These are phyloP conservation scores for Apiospora hydei DNA, from an alignment of 2,329 filamentous ascomycete species.

Conservation along the genomic window DNA sequence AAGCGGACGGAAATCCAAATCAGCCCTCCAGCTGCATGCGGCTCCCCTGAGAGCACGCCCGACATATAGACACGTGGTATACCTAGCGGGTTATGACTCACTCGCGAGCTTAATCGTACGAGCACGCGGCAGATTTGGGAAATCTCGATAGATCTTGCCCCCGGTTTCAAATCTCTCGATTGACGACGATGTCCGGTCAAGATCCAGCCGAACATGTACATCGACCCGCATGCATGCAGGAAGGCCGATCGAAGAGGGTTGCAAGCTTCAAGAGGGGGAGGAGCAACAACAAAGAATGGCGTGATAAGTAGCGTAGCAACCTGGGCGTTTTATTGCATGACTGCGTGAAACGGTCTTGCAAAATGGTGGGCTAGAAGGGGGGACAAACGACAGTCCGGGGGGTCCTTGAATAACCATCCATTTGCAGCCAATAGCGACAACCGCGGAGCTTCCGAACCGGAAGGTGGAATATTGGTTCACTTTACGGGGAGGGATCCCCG, in stretches of 20 bases:
- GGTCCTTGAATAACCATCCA: background rate
- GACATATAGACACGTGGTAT: background rate
- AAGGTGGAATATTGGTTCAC: background rate
- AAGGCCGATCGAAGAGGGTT: background rate
- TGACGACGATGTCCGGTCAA: background rate
- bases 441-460: background rate
- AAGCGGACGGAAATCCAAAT: background rate
- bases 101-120: background rate
- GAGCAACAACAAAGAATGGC: background rate
- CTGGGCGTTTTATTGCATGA: background rate
- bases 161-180: constrained; percentile 2
- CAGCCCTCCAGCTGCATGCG: background rate
- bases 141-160: constrained; percentile 17
- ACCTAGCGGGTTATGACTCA: background rate
- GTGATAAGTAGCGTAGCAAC: background rate
- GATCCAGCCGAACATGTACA: background rate
- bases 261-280: background rate
- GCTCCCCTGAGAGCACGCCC: background rate
- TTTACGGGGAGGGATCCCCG: background rate
- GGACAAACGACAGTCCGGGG: background rate
- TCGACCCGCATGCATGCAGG: background rate
- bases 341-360: background rate
- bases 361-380: background rate
- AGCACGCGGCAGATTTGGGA: background rate
- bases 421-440: background rate